Base-by-base conservation (phyloP, 2,329 filamentous ascomycete species). In the Ceratocystis albifundus region DNA sequence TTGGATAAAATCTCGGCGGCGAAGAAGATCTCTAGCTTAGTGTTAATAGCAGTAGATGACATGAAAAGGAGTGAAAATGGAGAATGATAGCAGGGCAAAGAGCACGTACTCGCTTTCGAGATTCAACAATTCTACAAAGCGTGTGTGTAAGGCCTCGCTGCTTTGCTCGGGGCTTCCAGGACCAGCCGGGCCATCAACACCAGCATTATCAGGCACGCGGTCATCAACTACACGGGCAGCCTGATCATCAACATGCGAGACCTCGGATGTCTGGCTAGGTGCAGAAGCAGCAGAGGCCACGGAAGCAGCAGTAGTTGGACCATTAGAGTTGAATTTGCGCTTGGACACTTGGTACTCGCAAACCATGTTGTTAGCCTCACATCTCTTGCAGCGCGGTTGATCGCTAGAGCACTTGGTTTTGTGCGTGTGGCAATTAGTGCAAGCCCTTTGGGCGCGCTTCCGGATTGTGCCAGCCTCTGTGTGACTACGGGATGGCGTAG, bases 371-470 rank as follows among this genome's bases (percentile, higher is more conserved):
- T 71, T 70, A 1, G 68, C 68, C 59, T 75, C 73, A 69, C 77
- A 78, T 65, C 77, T 71, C 68, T 74, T 73, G 68, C 77, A 78
- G 32, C 70, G 71, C 4, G 76, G 76, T 59, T 76, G 66, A 62
- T 77, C 76, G 22, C 76, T 76, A 0, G 76, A 77, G 67, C 77
- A 78, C 67, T 77, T 77, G 1, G 76, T 77, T 70, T 78, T 78
- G 70, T 77, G 76, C 2, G 72, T 67, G 68, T 78, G 76, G 41
- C 77, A 78, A 64, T 77, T 73, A 28, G 71, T 73, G 69, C 77
- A 78, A n/a, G 77, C 76, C 62, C 76, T 70, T 65, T 78, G 77
- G 3, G 76, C 76, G 45, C 77, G 74, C 66, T 77, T 77, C 28
- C 77, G 72, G 36, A 75, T 63, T 4, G 76, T 78, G 5, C 77